phyloP scores from a whole-genome alignment of 192 early-diverging fungal genomes.

The Backusella tarrabulga region DNA sequence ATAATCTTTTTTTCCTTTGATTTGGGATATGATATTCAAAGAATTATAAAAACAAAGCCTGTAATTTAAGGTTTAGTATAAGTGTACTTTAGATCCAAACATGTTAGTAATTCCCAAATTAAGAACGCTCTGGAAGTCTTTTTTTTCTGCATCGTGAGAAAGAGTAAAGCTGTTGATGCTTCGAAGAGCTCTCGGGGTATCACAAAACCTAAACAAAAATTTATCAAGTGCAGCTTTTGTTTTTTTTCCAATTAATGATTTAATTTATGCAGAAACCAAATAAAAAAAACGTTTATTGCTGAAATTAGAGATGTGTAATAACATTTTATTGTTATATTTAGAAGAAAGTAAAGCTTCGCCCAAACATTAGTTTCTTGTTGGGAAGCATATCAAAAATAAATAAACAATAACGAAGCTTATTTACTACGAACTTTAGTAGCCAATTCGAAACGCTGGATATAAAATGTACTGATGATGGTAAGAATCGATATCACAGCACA shows the following conservation, averaged over 20 bases:
- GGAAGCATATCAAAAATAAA: not conserved
- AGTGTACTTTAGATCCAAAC: too few species aligned
- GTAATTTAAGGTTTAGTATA: too few species aligned
- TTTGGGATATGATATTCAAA: not conserved
- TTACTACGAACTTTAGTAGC: slow-evolving; percentile 15
- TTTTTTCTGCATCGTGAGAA: too few species aligned
- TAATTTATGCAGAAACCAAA: too few species aligned
- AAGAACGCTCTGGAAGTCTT: too few species aligned
- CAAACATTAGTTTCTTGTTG: not conserved
- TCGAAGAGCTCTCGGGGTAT: too few species aligned
- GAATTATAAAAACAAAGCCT: not conserved
- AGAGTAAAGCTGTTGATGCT: too few species aligned
- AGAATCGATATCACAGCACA: slow-evolving; percentile 10
- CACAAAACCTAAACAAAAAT: not conserved
- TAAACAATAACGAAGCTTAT: not conserved
- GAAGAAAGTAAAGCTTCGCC: not conserved
- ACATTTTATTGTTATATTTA: not conserved
- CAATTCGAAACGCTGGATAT: slow-evolving; percentile 23
- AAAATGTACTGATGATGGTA: slow-evolving; percentile 15
- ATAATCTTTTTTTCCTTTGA: not conserved
- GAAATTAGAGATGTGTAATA: too few species aligned
- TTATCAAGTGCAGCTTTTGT: too few species aligned
- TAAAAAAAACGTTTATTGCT: too few species aligned
- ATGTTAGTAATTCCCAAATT: too few species aligned
- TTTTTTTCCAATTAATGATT: too few species aligned